A percentile compares a stretch with the other conserved stretches of the same genome.
Evolutionary conservation across 1,284 basidiomycete genomes (phyloP).

Genomic region (Boletus mariae): DNA sequence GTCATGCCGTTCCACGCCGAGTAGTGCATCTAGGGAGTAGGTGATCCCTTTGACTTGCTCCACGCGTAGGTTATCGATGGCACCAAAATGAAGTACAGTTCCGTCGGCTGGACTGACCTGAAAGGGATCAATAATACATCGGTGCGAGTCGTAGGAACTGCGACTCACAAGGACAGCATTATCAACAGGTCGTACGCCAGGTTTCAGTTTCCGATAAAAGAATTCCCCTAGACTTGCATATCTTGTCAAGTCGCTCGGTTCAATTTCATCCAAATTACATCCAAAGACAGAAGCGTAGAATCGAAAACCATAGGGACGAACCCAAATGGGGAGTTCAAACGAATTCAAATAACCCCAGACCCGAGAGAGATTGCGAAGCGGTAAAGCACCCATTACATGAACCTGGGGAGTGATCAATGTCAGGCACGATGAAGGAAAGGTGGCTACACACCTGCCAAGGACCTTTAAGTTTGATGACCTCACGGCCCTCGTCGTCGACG

Average conservation of each 20-base stretch:
- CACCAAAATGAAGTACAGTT: constrained; percentile 88
- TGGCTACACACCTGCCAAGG: constrained; percentile 83
- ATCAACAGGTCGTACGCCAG: constrained; percentile 79
- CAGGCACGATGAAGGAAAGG: not conserved
- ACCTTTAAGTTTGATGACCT: constrained; percentile 76
- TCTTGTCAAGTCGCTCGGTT: constrained; percentile 68
- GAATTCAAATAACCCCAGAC: constrained; percentile 96
- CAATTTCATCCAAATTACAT: constrained; percentile 92
- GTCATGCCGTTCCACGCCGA: constrained; percentile 63
- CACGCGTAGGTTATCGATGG: constrained; percentile 77
- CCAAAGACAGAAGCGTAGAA: constrained; percentile 88
- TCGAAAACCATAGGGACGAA: constrained; percentile 84
- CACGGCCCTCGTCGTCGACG: constrained; percentile 69
- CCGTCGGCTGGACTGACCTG: constrained; percentile 94
- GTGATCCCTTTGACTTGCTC: constrained; percentile 99
- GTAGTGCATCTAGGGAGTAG: constrained; percentile 90
- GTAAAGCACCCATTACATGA: constrained; percentile 92
- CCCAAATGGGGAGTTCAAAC: constrained; percentile 90
- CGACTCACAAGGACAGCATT: constrained; percentile 67
- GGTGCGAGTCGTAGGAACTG: not conserved
- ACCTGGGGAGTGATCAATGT: constrained; percentile 51
- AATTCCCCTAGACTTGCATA: constrained; percentile 91
- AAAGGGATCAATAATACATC: not conserved
- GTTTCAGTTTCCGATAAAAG: constrained; percentile 89
- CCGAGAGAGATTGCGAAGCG: constrained; percentile 89